phyloP scores from a whole-genome alignment of 2,329 filamentous ascomycete species.

The Hymenoscyphus occultus region DNA sequence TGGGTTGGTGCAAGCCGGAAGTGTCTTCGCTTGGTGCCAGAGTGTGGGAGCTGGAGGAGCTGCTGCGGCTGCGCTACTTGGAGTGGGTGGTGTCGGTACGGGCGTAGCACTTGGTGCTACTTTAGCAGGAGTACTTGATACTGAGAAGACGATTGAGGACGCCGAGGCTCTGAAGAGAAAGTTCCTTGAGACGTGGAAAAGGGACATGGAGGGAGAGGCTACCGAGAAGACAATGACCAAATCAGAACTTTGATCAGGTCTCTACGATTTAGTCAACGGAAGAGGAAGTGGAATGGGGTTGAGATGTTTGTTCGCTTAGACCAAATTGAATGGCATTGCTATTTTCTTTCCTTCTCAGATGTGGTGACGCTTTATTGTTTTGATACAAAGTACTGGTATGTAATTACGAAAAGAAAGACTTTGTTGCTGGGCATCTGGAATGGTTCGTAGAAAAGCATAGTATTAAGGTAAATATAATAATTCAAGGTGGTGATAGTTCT shows the following conservation, averaged over 20 bases:
- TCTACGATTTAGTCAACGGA: too few relatives aligned
- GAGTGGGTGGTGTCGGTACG: slow-evolving; percentile 19
- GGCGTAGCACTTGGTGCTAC: slow-evolving; percentile 18
- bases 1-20: slow-evolving; percentile 31
- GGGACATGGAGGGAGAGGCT: slow-evolving; percentile 8
- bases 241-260: neutral
- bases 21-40: slow-evolving; percentile 35
- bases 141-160: neutral
- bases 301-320: too few relatives aligned
- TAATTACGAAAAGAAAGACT: too few relatives aligned
- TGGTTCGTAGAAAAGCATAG: too few relatives aligned
- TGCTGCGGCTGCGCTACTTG: slow-evolving; percentile 27
- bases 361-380: too few relatives aligned
- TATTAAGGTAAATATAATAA: too few relatives aligned
- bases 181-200: slow-evolving; percentile 22
- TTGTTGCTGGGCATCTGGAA: too few relatives aligned
- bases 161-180: slow-evolving; percentile 17
- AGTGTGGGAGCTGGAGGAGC: slow-evolving; percentile 32
- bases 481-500: too few relatives aligned
- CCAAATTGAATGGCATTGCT: too few relatives aligned
- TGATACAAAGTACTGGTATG: too few relatives aligned
- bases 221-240: neutral
- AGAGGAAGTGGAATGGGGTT: too few relatives aligned
- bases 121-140: slow-evolving; percentile 18
- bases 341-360: too few relatives aligned